A percentile compares a stretch with the other conserved stretches of the same genome.
phyloP scores from a whole-genome alignment of 805 yeast species.

The Candida khao-thaluensis region DNA sequence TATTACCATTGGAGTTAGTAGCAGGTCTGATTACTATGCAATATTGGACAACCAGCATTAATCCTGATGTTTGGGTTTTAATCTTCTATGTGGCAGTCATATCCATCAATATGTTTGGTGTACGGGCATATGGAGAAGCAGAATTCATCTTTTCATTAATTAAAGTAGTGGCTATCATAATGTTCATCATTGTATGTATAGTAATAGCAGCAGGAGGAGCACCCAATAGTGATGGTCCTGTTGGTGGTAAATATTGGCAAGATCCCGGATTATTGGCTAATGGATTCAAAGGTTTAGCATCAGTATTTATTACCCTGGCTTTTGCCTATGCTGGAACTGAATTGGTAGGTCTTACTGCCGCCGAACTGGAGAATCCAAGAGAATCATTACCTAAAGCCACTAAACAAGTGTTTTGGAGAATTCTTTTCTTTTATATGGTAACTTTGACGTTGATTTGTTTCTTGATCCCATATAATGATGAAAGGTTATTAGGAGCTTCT shows the following conservation, averaged over 20 bases:
- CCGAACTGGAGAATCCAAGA: constrained; percentile 71
- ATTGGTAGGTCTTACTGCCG: constrained; percentile 44
- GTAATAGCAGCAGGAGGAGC: constrained; percentile 47
- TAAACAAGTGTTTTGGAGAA: constrained; percentile 83
- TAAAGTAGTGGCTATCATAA: constrained; percentile 59
- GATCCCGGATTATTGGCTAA: constrained; percentile 55
- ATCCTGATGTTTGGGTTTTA: constrained; percentile 62
- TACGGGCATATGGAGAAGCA: constrained; percentile 58
- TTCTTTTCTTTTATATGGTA: constrained; percentile 65
- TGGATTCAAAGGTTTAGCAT: constrained; percentile 43
- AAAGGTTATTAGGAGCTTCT: constrained; percentile 41
- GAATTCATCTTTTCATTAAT: constrained; percentile 64
- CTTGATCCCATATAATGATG: constrained; percentile 65
- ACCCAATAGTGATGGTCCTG: constrained; percentile 45
- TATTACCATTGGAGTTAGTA: constrained; percentile 64
- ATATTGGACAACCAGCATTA: constrained; percentile 52
- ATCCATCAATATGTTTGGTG: constrained; percentile 52
- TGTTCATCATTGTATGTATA: constrained; percentile 53
- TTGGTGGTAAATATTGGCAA: constrained; percentile 52
- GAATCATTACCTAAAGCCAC: constrained; percentile 68
- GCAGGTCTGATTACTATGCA: constrained; percentile 57
- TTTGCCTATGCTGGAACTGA: constrained; percentile 60
- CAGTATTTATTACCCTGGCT: constrained; percentile 49
- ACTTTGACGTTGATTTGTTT: constrained; percentile 56
- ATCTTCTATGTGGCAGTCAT: constrained; percentile 49